phyloP scores from a whole-genome alignment of 345 rosid species.

The Linum trigynum region DNA sequence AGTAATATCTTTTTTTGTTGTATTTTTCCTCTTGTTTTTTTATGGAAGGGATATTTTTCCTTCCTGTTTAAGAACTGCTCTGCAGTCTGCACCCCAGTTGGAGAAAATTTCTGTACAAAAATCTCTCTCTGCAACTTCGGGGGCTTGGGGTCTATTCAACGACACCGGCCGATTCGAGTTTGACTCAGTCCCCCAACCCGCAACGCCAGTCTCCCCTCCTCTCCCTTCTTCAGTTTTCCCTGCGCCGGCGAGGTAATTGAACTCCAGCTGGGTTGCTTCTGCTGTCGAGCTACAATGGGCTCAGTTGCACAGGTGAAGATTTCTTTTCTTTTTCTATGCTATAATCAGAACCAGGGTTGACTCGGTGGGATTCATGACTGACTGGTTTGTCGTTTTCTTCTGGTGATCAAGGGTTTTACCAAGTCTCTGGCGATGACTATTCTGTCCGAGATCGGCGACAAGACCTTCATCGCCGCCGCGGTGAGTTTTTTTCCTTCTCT shows the following conservation, averaged over 20 bases:
- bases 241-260: background rate
- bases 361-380: background rate
- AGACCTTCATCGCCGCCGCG: constrained; percentile 97
- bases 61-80: too few relatives aligned
- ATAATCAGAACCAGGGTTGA: background rate
- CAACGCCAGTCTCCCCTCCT: background rate
- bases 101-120: background rate
- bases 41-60: too few relatives aligned
- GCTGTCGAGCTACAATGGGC: constrained; percentile 34
- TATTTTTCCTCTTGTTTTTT: too few relatives aligned
- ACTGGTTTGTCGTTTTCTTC: background rate
- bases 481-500: constrained; percentile 29
- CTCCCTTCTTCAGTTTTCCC: background rate
- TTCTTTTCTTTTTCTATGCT: background rate
- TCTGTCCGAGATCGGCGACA: constrained; percentile 95
- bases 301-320: constrained; percentile 49
- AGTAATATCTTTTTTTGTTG: too few relatives aligned
- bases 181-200: background rate
- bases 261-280: background rate
- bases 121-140: background rate
- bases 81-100: too few relatives aligned
- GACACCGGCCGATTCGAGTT: background rate
- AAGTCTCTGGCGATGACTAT: constrained; percentile 97
- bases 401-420: constrained; percentile 58
- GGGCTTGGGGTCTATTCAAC: background rate